phyloP scores from a whole-genome alignment of 1,139 yeast genomes.

The Suhomyces wounanorum region DNA sequence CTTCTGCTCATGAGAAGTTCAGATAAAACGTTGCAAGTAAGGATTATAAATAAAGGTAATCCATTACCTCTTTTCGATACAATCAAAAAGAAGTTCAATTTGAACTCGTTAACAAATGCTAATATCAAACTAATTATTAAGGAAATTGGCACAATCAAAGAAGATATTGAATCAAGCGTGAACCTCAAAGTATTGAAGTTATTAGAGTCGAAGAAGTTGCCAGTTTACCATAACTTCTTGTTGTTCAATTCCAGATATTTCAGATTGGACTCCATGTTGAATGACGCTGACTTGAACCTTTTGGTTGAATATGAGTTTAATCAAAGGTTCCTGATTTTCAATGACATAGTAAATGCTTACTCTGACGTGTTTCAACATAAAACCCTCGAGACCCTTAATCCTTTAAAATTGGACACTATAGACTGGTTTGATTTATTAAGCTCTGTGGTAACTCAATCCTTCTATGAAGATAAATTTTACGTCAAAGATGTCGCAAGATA shows the following conservation, averaged over 20 bases:
- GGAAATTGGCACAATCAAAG: constrained; percentile 11
- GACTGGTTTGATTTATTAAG: constrained; percentile 55
- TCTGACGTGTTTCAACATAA: constrained; percentile 29
- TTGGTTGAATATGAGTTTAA: constrained; percentile 39
- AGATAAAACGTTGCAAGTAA: constrained; percentile 34
- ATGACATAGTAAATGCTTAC: constrained; percentile 33
- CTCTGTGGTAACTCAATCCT: constrained; percentile 48
- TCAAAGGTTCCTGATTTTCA: constrained; percentile 34
- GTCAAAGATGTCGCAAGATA: constrained; percentile 43
- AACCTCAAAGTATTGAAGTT: constrained; percentile 15
- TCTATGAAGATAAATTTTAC: constrained; percentile 41
- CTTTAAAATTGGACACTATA: constrained; percentile 14
- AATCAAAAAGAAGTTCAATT: constrained; percentile 7
- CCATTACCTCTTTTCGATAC: constrained; percentile 10
- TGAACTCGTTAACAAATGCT: constrained; percentile 1
- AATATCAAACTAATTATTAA: constrained; percentile 21
- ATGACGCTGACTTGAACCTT: constrained; percentile 26
- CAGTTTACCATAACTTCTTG: constrained; percentile 37
- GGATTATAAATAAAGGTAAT: constrained; percentile 33
- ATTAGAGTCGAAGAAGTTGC: constrained; percentile 31
- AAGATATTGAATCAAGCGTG: constrained; percentile 3
- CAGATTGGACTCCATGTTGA: constrained; percentile 27
- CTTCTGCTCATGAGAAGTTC: constrained; percentile 29
- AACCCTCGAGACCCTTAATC: constrained; percentile 25
- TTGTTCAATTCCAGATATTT: constrained; percentile 48